These are phyloP conservation scores for Pinus taeda DNA, from an alignment of 75 land plant species.

Conservation along the genomic window DNA sequence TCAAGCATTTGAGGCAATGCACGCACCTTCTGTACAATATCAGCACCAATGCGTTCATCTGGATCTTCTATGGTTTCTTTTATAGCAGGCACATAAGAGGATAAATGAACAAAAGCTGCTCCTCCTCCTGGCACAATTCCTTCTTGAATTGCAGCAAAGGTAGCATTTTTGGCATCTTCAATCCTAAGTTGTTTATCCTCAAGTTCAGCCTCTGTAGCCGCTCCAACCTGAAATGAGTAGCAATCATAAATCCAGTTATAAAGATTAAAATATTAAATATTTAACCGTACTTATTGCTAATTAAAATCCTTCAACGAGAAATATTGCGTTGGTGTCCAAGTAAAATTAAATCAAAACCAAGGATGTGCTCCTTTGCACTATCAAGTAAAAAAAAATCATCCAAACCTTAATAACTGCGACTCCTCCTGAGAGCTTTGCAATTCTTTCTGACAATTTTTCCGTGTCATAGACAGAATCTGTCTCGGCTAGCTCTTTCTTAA, in stretches of 20 bases:
- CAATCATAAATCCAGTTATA: background rate
- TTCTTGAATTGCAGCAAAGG: slow-evolving; percentile 94
- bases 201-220: slow-evolving; percentile 90
- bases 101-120: slow-evolving; percentile 87
- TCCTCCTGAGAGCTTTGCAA: slow-evolving; percentile 94
- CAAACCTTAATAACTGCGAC: slow-evolving; percentile 88
- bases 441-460: slow-evolving; percentile 78
- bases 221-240: slow-evolving; percentile 53
- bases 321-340: background rate
- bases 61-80: slow-evolving; percentile 71
- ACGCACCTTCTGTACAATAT: slow-evolving; percentile 85
- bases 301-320: background rate
- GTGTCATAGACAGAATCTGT: slow-evolving; percentile 85
- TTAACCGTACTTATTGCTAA: background rate
- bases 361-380: background rate
- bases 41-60: slow-evolving; percentile 90
- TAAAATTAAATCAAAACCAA: no score
- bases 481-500: slow-evolving; percentile 74
- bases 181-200: slow-evolving; percentile 84
- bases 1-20: background rate
- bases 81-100: slow-evolving; percentile 73
- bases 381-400: background rate
- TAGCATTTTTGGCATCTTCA: slow-evolving; percentile 95
- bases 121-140: slow-evolving; percentile 98
- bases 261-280: background rate